These are phyloP conservation scores for Ambrosiella cleistominuta DNA, from an alignment of 2,329 filamentous ascomycete genomes.

Conservation along the genomic window DNA sequence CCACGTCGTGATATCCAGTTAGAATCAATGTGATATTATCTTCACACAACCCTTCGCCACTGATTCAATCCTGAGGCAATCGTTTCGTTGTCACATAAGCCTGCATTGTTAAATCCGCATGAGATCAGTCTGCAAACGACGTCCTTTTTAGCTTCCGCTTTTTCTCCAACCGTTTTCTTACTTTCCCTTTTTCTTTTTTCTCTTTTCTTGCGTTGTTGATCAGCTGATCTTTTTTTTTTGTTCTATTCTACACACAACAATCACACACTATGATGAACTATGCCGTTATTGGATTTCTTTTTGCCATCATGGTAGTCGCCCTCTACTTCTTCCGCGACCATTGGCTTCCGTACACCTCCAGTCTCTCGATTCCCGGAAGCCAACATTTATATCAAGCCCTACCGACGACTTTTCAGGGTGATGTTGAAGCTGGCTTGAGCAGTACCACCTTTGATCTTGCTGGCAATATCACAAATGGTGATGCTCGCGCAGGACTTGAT, in stretches of 20 bases:
- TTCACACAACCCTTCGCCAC: background rate
- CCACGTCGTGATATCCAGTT: too few species aligned
- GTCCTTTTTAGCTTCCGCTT: background rate
- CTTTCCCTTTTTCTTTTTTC: background rate
- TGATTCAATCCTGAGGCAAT: background rate
- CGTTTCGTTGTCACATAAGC: background rate
- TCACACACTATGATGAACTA: conserved; percentile 56
- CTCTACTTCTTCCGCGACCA: conserved; percentile 64
- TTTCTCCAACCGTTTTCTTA: background rate
- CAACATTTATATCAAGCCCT: conserved; percentile 61
- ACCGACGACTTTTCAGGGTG: conserved; percentile 58
- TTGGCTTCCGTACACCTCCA: conserved; percentile 57
- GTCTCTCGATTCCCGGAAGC: conserved; percentile 32
- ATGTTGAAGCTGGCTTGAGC: conserved; percentile 75
- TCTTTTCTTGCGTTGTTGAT: background rate
- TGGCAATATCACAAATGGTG: conserved; percentile 62
- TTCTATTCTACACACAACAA: background rate
- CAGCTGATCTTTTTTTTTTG: background rate
- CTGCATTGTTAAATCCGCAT: background rate
- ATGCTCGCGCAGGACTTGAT: conserved; percentile 66
- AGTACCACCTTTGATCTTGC: conserved; percentile 69
- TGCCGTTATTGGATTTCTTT: conserved; percentile 56
- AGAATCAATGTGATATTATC: too few species aligned
- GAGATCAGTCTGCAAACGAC: background rate
- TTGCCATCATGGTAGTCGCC: conserved; percentile 53